Conservation (phyloP, 2,329 filamentous ascomycete species). For the Colletotrichum cuscutae region DNA sequence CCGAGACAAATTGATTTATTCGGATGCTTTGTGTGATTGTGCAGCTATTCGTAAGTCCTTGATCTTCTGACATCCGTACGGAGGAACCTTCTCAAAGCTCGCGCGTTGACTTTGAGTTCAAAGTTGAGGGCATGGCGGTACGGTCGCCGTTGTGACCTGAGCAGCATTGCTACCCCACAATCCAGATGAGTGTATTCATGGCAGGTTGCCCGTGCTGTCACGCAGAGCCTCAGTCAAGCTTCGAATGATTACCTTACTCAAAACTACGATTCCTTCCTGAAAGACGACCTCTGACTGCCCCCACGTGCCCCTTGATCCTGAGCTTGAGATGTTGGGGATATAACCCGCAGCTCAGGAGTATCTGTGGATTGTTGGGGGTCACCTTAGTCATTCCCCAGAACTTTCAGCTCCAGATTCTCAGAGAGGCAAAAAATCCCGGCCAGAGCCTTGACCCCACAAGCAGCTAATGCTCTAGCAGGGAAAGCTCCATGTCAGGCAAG, state of each 20-base stretch:
- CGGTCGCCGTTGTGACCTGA: conserved; percentile 65
- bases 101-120: neutral
- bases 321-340: conserved; percentile 80
- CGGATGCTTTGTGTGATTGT: neutral
- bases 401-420: neutral
- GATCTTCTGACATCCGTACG: neutral
- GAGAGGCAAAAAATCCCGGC: neutral
- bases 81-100: neutral
- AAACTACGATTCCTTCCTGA: conserved; percentile 79
- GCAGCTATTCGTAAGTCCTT: neutral
- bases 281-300: conserved; percentile 81
- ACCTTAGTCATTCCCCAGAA: neutral
- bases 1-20: neutral
- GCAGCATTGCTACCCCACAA: conserved; percentile 82
- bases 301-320: conserved; percentile 70
- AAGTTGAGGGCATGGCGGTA: conserved; percentile 45
- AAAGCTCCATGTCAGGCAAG: neutral
- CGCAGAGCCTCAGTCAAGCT: conserved; percentile 45
- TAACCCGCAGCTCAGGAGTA: conserved; percentile 52
- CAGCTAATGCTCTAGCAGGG: neutral
- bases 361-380: neutral
- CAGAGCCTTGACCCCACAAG: neutral
- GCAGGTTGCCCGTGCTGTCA: conserved; percentile 71
- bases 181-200: conserved; percentile 69
- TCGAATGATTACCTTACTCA: conserved; percentile 53